Evolutionary conservation across 305 asterid genomes (phyloP).

Genomic region (Rubia peregrina): DNA sequence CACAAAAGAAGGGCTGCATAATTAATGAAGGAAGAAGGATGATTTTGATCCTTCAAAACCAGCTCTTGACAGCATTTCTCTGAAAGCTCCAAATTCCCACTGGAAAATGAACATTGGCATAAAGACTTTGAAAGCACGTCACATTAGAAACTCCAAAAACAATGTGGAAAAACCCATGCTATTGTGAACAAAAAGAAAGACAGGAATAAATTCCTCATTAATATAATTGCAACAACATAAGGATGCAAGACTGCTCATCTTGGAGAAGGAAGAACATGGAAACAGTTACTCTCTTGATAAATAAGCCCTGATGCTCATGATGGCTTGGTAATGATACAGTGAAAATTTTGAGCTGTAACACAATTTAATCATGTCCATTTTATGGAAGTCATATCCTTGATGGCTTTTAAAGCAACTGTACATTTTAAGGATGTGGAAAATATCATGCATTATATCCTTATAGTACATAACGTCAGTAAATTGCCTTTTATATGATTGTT

Average conservation of each 20-base stretch:
- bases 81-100: slow-evolving; percentile 79
- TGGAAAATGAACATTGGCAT: slow-evolving; percentile 25
- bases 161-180: neutral
- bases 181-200: neutral
- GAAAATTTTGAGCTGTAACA: neutral
- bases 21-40: slow-evolving; percentile 81
- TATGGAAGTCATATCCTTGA: neutral
- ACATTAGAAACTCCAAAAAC: neutral
- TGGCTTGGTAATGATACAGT: neutral
- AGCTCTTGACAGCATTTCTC: slow-evolving; percentile 75
- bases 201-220: neutral
- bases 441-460: neutral
- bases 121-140: neutral
- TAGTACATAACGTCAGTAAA: neutral
- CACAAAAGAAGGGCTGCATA: slow-evolving; percentile 77
- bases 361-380: neutral
- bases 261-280: neutral
- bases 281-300: neutral
- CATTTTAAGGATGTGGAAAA: neutral
- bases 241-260: neutral
- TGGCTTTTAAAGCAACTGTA: neutral
- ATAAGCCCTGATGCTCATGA: neutral
- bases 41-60: slow-evolving; percentile 82
- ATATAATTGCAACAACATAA: neutral
- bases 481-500: neutral